Conservation (phyloP, 176 grass and related monocot genomes). For the Eremochloa ophiuroides region DNA sequence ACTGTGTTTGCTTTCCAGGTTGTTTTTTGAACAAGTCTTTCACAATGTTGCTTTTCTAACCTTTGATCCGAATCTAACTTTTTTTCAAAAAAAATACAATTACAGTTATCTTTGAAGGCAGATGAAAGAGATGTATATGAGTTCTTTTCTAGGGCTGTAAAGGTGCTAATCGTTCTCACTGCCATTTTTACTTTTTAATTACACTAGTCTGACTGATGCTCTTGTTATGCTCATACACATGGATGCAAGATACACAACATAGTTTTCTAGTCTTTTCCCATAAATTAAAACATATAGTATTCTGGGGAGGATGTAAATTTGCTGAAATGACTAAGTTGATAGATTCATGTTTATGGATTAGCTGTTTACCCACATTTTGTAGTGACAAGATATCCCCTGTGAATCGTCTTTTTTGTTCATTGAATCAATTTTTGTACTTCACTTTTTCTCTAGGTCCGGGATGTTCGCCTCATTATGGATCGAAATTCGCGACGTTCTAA, state of each 20-base stretch:
- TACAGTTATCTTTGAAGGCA: slow-evolving; percentile 83
- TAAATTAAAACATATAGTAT: neutral
- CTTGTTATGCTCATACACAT: neutral
- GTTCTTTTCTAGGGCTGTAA: slow-evolving; percentile 97
- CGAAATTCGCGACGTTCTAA: slow-evolving; percentile 95
- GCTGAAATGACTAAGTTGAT: neutral
- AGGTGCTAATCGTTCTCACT: slow-evolving; percentile 36
- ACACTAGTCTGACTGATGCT: neutral
- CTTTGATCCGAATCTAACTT: slow-evolving; percentile 10
- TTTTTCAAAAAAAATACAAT: neutral
- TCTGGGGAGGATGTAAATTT: neutral
- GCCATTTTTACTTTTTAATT: neutral
- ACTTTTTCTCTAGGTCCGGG: slow-evolving; percentile 68
- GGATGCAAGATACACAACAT: neutral
- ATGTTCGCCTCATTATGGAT: slow-evolving; percentile 99
- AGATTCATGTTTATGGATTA: neutral
- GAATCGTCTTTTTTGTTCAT: neutral
- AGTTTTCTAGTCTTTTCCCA: neutral
- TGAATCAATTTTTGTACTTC: neutral
- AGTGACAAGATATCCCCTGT: neutral
- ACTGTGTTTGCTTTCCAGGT: slow-evolving; percentile 99
- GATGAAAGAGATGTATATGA: slow-evolving; percentile 99
- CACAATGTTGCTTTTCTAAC: slow-evolving; percentile 4
- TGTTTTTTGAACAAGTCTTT: slow-evolving; percentile 5
- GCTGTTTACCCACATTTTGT: neutral